Conservation (phyloP, 2,329 filamentous ascomycete species). For the Pseudogymnoascus sp. region DNA sequence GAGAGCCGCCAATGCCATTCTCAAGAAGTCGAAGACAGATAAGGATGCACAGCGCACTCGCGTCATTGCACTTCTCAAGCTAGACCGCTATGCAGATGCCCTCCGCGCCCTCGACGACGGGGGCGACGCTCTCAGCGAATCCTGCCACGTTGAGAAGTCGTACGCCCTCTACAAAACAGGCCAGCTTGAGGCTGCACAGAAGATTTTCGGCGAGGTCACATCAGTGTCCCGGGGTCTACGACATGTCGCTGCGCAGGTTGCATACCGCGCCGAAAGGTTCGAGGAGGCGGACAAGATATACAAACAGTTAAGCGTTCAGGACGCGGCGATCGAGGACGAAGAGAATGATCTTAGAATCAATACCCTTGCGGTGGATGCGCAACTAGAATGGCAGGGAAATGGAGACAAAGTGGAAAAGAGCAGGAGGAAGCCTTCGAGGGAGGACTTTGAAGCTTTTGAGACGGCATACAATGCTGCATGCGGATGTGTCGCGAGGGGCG, state of each 20-base stretch:
- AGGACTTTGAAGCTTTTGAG: slow-evolving; percentile 70
- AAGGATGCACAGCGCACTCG: slow-evolving; percentile 59
- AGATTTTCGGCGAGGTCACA: slow-evolving; percentile 21
- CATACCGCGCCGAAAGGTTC: slow-evolving; percentile 71
- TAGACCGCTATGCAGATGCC: slow-evolving; percentile 76
- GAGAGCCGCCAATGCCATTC: slow-evolving; percentile 52
- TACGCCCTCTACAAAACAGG: slow-evolving; percentile 82
- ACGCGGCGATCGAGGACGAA: slow-evolving; percentile 47
- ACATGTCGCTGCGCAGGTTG: slow-evolving; percentile 58
- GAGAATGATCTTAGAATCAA: slow-evolving; percentile 74
- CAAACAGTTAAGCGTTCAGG: slow-evolving; percentile 43
- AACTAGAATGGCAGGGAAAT: slow-evolving; percentile 61
- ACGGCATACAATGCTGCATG: slow-evolving; percentile 76
- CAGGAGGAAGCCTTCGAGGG: slow-evolving; percentile 46
- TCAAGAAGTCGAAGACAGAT: slow-evolving; percentile 53
- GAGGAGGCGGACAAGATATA: slow-evolving; percentile 59
- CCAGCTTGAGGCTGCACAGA: slow-evolving; percentile 56
- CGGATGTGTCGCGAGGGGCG: slow-evolving; percentile 60
- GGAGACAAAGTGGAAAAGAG: slow-evolving; percentile 24
- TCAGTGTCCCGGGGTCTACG: slow-evolving; percentile 26
- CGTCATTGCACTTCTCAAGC: slow-evolving; percentile 68
- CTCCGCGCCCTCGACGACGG: slow-evolving; percentile 60
- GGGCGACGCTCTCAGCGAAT: slow-evolving; percentile 51
- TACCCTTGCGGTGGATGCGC: slow-evolving; percentile 61
- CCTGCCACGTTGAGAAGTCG: slow-evolving; percentile 61